Evolutionary conservation across 257 asterid species (phyloP).

Genomic region (Solanum ossicruentum): DNA sequence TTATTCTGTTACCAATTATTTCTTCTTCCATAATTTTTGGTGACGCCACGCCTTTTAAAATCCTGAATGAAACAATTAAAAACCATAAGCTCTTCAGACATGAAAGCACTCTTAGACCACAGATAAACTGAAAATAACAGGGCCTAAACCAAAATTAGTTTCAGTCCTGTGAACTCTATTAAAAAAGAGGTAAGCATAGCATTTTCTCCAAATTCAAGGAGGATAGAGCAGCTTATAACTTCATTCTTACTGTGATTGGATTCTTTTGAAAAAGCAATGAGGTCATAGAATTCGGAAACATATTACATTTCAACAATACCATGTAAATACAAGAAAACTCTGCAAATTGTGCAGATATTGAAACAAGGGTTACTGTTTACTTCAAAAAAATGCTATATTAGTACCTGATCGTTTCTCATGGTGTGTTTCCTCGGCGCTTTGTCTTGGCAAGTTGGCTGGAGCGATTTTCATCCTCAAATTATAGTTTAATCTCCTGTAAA

Average conservation of each 20-base stretch:
- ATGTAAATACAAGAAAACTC: background rate
- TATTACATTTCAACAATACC: no score
- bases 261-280: no score
- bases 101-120: background rate
- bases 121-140: background rate
- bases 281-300: no score
- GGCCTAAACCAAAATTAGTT: background rate
- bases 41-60: conserved; percentile 1
- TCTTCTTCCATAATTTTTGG: conserved; percentile 27
- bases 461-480: no score
- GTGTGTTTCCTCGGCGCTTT: no score
- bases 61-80: conserved; percentile 14
- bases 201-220: background rate
- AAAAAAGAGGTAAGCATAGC: background rate
- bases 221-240: no score
- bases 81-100: background rate
- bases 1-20: conserved; percentile 33
- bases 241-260: no score
- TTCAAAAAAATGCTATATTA: no score
- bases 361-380: no score
- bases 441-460: no score
- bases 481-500: no score
- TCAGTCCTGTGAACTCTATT: background rate
- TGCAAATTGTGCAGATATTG: background rate
- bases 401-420: no score